Conservation (phyloP, 345 rosid species). For the Hibiscus tridactylites region DNA sequence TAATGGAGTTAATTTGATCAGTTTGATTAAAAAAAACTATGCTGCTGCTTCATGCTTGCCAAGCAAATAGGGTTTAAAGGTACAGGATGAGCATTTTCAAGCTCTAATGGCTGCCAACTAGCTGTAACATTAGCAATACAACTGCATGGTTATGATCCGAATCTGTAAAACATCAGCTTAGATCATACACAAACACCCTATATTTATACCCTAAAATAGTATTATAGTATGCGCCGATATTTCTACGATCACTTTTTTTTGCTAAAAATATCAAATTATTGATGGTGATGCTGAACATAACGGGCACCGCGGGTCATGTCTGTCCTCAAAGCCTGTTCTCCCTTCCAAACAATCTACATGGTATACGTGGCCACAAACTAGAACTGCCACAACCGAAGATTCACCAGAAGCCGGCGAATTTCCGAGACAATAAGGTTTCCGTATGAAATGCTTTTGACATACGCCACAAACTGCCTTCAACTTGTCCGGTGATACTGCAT, state of each 20-base stretch:
- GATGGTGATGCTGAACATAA: conserved; percentile 24
- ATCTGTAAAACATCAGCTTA: conserved; percentile 5
- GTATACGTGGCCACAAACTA: conserved; percentile 59
- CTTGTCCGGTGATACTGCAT: conserved; percentile 23
- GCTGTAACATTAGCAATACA: background rate
- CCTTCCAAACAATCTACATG: conserved; percentile 60
- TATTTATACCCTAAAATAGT: conserved; percentile 10
- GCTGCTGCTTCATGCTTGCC: background rate
- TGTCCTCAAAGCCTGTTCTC: conserved; percentile 31
- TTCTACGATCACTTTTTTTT: conserved; percentile 18
- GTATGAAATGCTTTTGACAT: conserved; percentile 42
- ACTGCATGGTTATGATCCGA: conserved; percentile 3
- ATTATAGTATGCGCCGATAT: conserved; percentile 6
- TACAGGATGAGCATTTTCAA: background rate
- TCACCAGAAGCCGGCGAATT: conserved; percentile 28
- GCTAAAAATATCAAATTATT: conserved; percentile 15
- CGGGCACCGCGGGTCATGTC: conserved; percentile 45
- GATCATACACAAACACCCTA: conserved; percentile 15
- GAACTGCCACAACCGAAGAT: conserved; percentile 43
- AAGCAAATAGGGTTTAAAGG: background rate
- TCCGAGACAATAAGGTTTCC: conserved; percentile 37
- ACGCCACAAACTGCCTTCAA: conserved; percentile 40
- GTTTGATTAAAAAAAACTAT: background rate
- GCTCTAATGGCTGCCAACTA: background rate
- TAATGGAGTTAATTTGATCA: background rate